Base-by-base conservation (phyloP, 345 rosid genomes). In the Dipteronia dyeriana region DNA sequence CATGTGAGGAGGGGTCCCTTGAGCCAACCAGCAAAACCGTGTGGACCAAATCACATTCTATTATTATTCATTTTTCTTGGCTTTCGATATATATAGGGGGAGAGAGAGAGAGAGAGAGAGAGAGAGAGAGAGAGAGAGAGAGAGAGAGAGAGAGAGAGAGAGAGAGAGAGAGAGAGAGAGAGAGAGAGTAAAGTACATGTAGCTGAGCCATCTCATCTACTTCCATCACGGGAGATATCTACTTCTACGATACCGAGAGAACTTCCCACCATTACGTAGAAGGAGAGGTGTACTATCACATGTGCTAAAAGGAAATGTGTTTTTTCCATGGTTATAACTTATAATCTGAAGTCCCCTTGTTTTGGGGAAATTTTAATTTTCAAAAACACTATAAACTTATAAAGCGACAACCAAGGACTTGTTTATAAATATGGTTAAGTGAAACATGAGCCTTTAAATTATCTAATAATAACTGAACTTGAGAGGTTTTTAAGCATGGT, bases 21-120 rank as follows among this genome's bases (percentile, higher is more conserved):
- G 17, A 71, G 80, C 78, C 85, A 79, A 72, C 83, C 78, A 7
- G 53, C 79, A 76, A 76, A 76, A 74, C 67, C 81, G 81, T 74
- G 83, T 81, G 86, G 84, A 81, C 88, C 84, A 74, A 56, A 61
- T 76, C 68, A 65, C 63, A 20, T 20, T 20, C 70, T 26, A 62
- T 31, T 67, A 62, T 61, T 13, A 65, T 74, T 62, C 64, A 79
- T 11, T 61, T 68, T 68, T 63, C 41, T 49, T 38, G 59, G 38
- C 75, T 63, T 60, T 60, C 68, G 0, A 13, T 7, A 41, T n/a
- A n/a, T n/a, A n/a, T n/a, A n/a, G n/a, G n/a, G n/a, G n/a, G 45
- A 41, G 8, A 1, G 5, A 31, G 38, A 31, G 6, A 39, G 4
- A 6, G 1, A 41, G 45, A 41, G 8, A 1, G 5, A 31, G 38